These are phyloP conservation scores for Aspergillus sp. DNA, from an alignment of 2,329 filamentous ascomycete species.

Conservation along the genomic window DNA sequence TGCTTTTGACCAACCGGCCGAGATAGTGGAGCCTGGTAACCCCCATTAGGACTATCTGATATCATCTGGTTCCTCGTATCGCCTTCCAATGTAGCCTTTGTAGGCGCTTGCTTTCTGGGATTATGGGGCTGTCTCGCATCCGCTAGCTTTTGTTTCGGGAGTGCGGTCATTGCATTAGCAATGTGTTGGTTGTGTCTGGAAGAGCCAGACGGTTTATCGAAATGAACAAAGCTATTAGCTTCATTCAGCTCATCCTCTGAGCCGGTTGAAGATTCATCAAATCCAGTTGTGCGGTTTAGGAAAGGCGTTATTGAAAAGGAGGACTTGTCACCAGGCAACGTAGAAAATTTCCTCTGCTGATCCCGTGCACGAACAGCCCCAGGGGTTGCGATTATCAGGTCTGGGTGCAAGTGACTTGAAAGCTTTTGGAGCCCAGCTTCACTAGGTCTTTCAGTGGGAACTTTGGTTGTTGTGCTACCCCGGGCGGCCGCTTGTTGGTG, in stretches of 20 bases:
- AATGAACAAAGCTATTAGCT: constrained; percentile 14
- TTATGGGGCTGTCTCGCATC: not conserved
- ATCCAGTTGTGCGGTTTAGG: constrained; percentile 70
- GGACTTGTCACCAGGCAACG: constrained; percentile 78
- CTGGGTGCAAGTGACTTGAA: constrained; percentile 39
- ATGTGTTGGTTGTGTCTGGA: not conserved
- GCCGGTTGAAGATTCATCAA: constrained; percentile 39
- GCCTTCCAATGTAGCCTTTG: not conserved
- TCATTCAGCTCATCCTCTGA: constrained; percentile 30
- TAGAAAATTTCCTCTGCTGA: constrained; percentile 58
- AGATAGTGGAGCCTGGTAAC: constrained; percentile 17
- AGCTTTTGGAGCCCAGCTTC: constrained; percentile 35
- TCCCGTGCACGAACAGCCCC: constrained; percentile 52
- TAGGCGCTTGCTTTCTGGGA: not conserved
- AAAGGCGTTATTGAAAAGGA: constrained; percentile 93
- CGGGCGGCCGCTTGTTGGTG: constrained; percentile 37
- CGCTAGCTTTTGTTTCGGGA: not conserved
- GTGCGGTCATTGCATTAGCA: not conserved
- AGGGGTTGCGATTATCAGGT: constrained; percentile 53
- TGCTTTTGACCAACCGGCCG: constrained; percentile 25
- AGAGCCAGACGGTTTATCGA: constrained; percentile 1
- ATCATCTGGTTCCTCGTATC: not conserved
- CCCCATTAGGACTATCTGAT: constrained; percentile 17
- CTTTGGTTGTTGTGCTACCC: constrained; percentile 26
- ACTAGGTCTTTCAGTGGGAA: constrained; percentile 40